These are phyloP conservation scores for Polygonum aviculare DNA, from an alignment of 148 eudicot species.

Conservation along the genomic window DNA sequence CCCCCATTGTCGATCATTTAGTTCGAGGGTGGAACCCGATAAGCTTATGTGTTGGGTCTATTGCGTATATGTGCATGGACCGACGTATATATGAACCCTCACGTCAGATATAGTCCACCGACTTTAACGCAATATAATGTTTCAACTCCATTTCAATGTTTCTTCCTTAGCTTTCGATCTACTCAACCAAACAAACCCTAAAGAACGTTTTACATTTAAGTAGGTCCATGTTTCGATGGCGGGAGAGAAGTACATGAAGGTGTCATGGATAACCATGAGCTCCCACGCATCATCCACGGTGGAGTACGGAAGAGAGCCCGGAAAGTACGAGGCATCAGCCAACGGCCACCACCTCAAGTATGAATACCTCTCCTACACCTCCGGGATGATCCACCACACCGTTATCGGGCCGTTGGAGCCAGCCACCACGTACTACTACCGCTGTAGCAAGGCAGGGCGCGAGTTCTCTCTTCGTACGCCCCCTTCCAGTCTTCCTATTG, in stretches of 20 bases:
- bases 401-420: conserved; percentile 14
- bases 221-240: conserved; percentile 58
- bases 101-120: neutral
- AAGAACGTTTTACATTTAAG: neutral
- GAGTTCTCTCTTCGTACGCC: conserved; percentile 9
- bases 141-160: neutral
- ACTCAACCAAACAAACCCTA: neutral
- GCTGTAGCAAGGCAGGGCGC: neutral
- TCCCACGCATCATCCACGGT: neutral
- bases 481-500: conserved; percentile 7
- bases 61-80: too few species aligned
- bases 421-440: conserved; percentile 12
- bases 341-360: conserved; percentile 4
- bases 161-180: too few species aligned
- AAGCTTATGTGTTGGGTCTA: too few species aligned
- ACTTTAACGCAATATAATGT: too few species aligned
- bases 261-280: conserved; percentile 20
- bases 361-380: conserved; percentile 1
- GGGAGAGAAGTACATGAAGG: conserved; percentile 52
- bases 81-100: too few species aligned
- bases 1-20: too few species aligned
- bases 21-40: too few species aligned
- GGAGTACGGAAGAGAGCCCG: conserved; percentile 5
- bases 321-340: neutral
- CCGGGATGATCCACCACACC: conserved; percentile 13